Evolutionary conservation across 164 flowering plant genomes (phyloP).

Genomic region (Aristolochia fimbriata): DNA sequence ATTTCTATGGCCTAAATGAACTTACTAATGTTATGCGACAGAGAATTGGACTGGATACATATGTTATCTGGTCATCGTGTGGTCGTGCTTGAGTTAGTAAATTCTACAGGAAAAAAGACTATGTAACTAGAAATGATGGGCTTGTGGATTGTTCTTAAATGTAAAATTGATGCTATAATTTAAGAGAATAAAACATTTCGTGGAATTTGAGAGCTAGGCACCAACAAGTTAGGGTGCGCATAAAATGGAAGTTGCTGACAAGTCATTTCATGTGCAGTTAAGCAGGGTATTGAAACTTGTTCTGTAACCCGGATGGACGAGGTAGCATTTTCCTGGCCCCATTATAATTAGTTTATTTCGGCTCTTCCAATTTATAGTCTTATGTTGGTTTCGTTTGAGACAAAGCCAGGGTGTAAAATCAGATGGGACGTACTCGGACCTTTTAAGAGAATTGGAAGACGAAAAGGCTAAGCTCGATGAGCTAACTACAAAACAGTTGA

Average conservation of each 20-base stretch:
- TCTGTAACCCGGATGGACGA: slow-evolving; percentile 3
- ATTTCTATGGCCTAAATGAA: too few species aligned
- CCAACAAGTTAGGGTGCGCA: too few species aligned
- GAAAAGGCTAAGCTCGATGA: slow-evolving; percentile 29
- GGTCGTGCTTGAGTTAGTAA: too few species aligned
- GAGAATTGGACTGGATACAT: too few species aligned
- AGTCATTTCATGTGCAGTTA: slow-evolving; percentile 10
- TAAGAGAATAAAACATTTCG: too few species aligned
- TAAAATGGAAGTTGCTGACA: neutral
- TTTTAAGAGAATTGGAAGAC: slow-evolving; percentile 19
- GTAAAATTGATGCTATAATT: too few species aligned
- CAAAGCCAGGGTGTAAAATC: slow-evolving; percentile 19
- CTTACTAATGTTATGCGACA: too few species aligned
- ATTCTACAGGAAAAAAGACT: too few species aligned
- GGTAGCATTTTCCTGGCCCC: slow-evolving; percentile 9
- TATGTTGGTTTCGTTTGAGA: neutral
- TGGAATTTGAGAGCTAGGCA: too few species aligned
- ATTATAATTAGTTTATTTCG: neutral
- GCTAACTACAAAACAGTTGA: slow-evolving; percentile 18
- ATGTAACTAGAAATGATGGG: too few species aligned
- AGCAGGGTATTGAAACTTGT: slow-evolving; percentile 3
- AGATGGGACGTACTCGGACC: slow-evolving; percentile 12
- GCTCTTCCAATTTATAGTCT: neutral
- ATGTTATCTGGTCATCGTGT: too few species aligned
- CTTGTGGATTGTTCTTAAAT: too few species aligned